Evolutionary conservation across 345 rosid genomes (phyloP).

Genomic region (Camelina laxa): DNA sequence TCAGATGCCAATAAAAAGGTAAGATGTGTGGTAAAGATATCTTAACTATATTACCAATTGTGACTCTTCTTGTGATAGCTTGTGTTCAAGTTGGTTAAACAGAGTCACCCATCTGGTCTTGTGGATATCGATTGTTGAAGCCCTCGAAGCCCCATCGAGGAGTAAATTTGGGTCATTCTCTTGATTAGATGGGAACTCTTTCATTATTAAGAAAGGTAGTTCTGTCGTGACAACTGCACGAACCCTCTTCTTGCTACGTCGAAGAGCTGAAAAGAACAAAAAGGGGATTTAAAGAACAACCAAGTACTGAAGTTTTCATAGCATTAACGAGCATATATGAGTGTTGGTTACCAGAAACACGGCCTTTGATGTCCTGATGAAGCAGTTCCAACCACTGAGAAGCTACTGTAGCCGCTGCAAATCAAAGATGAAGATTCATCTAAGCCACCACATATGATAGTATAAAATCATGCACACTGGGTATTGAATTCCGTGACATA

Average conservation of each 20-base stretch:
- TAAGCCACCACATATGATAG: constrained; percentile 10
- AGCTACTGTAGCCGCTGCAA: constrained; percentile 88
- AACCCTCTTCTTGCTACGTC: constrained; percentile 91
- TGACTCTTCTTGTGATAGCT: constrained; percentile 83
- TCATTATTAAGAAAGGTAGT: constrained; percentile 70
- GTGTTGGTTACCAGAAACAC: constrained; percentile 65
- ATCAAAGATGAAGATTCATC: constrained; percentile 29
- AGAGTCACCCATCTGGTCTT: constrained; percentile 65
- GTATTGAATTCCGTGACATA: constrained; percentile 15
- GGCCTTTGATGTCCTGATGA: constrained; percentile 88
- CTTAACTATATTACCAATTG: constrained; percentile 66
- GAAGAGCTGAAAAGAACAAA: constrained; percentile 64
- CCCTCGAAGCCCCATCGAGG: constrained; percentile 36
- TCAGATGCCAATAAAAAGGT: constrained; percentile 22
- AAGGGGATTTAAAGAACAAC: constrained; percentile 16
- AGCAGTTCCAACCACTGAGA: constrained; percentile 94
- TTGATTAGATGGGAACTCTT: constrained; percentile 69
- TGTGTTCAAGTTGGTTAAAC: constrained; percentile 77
- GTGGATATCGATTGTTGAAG: constrained; percentile 57
- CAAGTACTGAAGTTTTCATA: not conserved
- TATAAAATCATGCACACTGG: not conserved
- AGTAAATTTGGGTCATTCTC: constrained; percentile 53
- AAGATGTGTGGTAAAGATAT: constrained; percentile 5
- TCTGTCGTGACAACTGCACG: constrained; percentile 74
- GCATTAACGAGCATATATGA: not conserved